Evolutionary conservation across 441 rosid species (phyloP).

Genomic region (Croton laevigatus): DNA sequence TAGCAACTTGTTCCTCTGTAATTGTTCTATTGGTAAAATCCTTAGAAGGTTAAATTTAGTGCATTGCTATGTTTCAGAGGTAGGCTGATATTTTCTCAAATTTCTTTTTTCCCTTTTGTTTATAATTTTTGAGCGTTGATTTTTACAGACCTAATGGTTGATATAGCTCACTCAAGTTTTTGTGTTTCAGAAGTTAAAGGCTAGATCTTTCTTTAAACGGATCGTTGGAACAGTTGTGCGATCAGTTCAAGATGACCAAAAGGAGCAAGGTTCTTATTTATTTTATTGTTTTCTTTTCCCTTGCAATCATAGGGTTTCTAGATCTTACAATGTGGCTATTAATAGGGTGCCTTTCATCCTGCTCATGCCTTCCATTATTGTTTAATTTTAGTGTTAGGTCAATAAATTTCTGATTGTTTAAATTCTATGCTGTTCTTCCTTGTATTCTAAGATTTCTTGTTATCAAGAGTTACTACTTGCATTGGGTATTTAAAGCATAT

Average conservation of each 20-base stretch:
- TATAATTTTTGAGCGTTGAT: not conserved
- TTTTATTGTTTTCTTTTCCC: conserved; percentile 5
- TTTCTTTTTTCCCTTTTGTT: not conserved
- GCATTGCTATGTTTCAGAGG: not conserved
- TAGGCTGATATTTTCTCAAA: conserved; percentile 2
- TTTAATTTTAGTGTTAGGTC: conserved; percentile 4
- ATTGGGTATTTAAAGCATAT: not conserved
- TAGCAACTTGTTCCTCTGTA: not conserved
- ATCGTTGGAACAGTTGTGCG: conserved; percentile 94
- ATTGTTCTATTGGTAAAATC: not conserved
- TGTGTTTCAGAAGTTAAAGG: conserved; percentile 66
- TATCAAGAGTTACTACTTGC: not conserved
- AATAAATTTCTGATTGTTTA: not conserved
- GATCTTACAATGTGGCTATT: not conserved
- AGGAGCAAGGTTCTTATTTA: conserved; percentile 81
- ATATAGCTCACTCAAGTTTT: conserved; percentile 27
- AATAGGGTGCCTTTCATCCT: not conserved
- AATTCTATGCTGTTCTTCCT: not conserved
- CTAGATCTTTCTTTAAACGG: conserved; percentile 76
- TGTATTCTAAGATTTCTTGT: not conserved
- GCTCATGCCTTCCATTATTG: not conserved
- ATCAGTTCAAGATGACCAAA: conserved; percentile 96
- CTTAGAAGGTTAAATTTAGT: conserved; percentile 1
- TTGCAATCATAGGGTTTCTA: not conserved
- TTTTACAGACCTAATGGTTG: not conserved